These are phyloP conservation scores for Azolla pinnata DNA, from an alignment of 75 land plant genomes.

Conservation along the genomic window DNA sequence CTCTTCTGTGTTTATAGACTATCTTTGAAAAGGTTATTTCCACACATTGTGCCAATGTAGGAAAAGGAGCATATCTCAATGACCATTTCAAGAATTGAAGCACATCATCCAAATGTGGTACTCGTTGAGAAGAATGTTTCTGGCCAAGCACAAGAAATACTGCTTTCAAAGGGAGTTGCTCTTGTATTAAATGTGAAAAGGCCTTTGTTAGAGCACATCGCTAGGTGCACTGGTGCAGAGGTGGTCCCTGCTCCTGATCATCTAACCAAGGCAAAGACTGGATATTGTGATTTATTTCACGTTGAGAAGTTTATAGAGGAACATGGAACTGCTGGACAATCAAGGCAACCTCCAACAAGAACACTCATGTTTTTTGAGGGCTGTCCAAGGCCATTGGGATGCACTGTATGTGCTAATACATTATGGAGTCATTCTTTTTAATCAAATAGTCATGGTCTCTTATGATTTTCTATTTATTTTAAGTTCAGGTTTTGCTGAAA, in stretches of 20 bases:
- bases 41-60: conserved; percentile 38
- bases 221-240: conserved; percentile 81
- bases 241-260: conserved; percentile 45
- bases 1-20: too few species aligned
- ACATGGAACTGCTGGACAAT: conserved; percentile 41
- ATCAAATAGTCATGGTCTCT: too few species aligned
- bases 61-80: conserved; percentile 48
- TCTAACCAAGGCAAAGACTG: conserved; percentile 29
- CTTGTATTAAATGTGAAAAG: conserved; percentile 86
- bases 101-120: conserved; percentile 75
- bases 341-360: conserved; percentile 44
- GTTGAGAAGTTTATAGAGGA: conserved; percentile 82
- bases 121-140: conserved; percentile 84
- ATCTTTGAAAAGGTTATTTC: too few species aligned
- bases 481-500: conserved; percentile 65
- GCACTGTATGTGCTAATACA: conserved; percentile 90
- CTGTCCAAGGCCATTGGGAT: conserved; percentile 72
- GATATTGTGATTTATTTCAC: conserved; percentile 65
- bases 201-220: conserved; percentile 64
- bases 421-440: too few species aligned
- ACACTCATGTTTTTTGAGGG: conserved; percentile 94
- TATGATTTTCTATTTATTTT: neutral
- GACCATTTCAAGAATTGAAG: conserved; percentile 47
- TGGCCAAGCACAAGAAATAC: conserved; percentile 58
- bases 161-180: conserved; percentile 67